These are phyloP conservation scores for Gynochthodes officinalis DNA, from an alignment of 257 asterid genomes.

Conservation along the genomic window DNA sequence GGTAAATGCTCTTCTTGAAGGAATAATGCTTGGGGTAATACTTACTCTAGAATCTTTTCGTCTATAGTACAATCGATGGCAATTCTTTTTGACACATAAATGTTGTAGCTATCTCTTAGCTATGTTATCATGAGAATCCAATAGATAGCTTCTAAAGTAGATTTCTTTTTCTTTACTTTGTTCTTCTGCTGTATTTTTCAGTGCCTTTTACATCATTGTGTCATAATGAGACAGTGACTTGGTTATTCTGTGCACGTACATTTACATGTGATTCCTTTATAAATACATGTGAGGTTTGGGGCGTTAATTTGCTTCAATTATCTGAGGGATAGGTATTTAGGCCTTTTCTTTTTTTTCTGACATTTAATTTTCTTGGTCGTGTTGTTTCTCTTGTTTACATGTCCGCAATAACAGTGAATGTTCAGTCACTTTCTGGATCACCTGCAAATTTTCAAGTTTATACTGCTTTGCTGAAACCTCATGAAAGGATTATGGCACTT, in stretches of 20 bases:
- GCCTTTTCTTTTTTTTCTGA: background rate
- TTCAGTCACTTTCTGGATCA: conserved; percentile 93
- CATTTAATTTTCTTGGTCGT: background rate
- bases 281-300: no score
- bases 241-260: background rate
- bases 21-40: background rate
- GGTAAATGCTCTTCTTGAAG: conserved; percentile 38
- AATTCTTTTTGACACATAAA: background rate
- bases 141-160: background rate
- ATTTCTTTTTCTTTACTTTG: background rate
- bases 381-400: conserved; percentile 1
- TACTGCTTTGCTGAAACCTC: conserved; percentile 88
- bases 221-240: background rate
- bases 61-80: background rate
- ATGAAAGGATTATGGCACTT: conserved; percentile 97
- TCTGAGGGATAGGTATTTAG: background rate
- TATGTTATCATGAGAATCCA: background rate
- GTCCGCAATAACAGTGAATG: conserved; percentile 61
- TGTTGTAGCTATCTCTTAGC: background rate
- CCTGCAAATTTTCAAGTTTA: conserved; percentile 96
- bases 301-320: background rate
- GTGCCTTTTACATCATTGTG: background rate
- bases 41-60: no score
- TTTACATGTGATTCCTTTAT: background rate
- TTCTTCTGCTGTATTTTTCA: background rate